Conservation (phyloP, 495 filamentous ascomycete genomes). For the Neurospora tetrasperma region DNA sequence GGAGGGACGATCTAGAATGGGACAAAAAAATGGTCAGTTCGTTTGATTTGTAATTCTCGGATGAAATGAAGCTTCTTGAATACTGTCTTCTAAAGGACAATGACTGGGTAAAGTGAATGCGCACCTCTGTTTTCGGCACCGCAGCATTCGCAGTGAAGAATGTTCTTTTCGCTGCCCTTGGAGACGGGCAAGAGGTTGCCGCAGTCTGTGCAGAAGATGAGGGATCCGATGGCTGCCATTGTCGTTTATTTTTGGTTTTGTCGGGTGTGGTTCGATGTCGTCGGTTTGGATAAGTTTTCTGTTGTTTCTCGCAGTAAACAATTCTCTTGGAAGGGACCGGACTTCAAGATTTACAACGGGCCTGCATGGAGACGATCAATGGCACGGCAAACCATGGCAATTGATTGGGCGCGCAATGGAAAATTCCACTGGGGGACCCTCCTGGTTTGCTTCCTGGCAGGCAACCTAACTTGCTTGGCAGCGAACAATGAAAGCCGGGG, state of each 20-base stretch:
- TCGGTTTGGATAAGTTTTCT: background rate
- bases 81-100: background rate
- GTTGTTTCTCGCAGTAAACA: background rate
- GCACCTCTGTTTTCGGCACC: conserved; percentile 73
- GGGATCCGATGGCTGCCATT: conserved; percentile 82
- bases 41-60: background rate
- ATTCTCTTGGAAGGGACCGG: background rate
- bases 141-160: conserved; percentile 75
- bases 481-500: background rate
- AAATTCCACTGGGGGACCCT: background rate
- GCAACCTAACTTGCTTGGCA: background rate
- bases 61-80: background rate
- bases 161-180: conserved; percentile 60
- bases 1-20: conserved; percentile 58
- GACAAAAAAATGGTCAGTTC: background rate
- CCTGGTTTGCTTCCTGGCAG: background rate
- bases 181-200: conserved; percentile 80
- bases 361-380: background rate
- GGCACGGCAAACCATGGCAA: background rate
- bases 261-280: background rate
- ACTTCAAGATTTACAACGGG: background rate
- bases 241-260: conserved; percentile 4
- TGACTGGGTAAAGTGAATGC: conserved; percentile 1
- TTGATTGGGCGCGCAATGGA: background rate
- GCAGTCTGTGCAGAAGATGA: conserved; percentile 90